phyloP scores from a whole-genome alignment of 2,329 filamentous ascomycete species.

The Lecanosticta acicola region DNA sequence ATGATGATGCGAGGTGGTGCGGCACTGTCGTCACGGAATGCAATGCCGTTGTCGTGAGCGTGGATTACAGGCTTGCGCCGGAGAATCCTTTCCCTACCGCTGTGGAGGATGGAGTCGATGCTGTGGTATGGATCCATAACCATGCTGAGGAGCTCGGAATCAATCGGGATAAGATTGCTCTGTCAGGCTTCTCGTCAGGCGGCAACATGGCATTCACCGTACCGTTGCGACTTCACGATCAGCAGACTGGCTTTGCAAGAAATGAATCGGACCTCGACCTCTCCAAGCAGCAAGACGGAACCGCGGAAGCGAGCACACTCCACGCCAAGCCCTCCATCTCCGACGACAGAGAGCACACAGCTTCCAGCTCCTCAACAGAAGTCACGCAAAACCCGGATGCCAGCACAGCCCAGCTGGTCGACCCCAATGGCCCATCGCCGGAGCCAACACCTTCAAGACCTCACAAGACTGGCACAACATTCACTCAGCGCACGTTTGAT shows the following conservation, averaged over 20 bases:
- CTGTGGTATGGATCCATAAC: slow-evolving; percentile 53
- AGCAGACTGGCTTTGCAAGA: slow-evolving; percentile 33
- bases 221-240: slow-evolving; percentile 52
- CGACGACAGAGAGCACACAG: not conserved
- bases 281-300: not conserved
- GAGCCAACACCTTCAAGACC: not conserved
- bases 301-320: not conserved
- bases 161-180: slow-evolving; percentile 52
- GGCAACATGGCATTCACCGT: slow-evolving; percentile 60
- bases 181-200: slow-evolving; percentile 59
- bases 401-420: slow-evolving; percentile 5
- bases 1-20: slow-evolving; percentile 58
- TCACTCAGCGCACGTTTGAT: slow-evolving; percentile 7
- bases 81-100: slow-evolving; percentile 58
- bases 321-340: slow-evolving; percentile 6
- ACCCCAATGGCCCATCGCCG: slow-evolving; percentile 14
- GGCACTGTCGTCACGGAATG: slow-evolving; percentile 51
- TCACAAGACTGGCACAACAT: slow-evolving; percentile 9
- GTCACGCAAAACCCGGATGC: slow-evolving; percentile 16
- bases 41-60: slow-evolving; percentile 54
- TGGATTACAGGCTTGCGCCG: slow-evolving; percentile 57
- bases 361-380: slow-evolving; percentile 7
- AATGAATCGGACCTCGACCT: slow-evolving; percentile 4
- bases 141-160: slow-evolving; percentile 53
- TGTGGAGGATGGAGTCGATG: slow-evolving; percentile 59